A percentile compares a stretch with the other conserved stretches of the same genome.
phyloP scores from a whole-genome alignment of 257 asterid genomes.

The Solanum infundibuliforme region DNA sequence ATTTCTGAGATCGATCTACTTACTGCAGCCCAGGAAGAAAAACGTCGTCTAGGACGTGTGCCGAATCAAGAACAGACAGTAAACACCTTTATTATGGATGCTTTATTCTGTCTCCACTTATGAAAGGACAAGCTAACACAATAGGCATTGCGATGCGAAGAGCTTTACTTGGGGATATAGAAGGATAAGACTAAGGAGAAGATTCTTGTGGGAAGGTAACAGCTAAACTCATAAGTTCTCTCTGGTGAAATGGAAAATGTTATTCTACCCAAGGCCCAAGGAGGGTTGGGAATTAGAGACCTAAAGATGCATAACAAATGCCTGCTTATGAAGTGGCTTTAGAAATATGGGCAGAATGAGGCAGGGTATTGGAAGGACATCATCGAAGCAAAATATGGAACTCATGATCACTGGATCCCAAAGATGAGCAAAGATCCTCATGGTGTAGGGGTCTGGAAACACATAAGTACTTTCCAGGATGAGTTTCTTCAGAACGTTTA shows the following conservation, averaged over 20 bases:
- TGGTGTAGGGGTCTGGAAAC: not conserved
- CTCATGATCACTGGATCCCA: not conserved
- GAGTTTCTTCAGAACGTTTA: not conserved
- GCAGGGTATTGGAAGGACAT: not conserved
- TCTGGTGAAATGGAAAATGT: not conserved
- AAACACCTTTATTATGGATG: not conserved
- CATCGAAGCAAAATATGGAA: not conserved
- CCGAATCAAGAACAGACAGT: not conserved
- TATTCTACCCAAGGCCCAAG: not conserved
- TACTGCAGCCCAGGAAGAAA: not conserved
- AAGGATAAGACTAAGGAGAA: not conserved
- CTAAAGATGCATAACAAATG: not conserved
- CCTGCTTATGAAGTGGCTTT: not conserved
- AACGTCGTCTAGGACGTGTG: not conserved
- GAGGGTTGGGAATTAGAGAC: not conserved
- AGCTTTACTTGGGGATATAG: not conserved
- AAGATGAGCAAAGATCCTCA: not conserved
- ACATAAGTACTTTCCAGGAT: not conserved
- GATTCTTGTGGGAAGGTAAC: not conserved
- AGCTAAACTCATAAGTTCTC: not conserved
- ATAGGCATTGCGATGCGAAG: not conserved
- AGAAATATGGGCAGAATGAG: not conserved
- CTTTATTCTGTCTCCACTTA: not conserved
- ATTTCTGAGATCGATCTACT: not conserved
- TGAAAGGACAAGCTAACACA: not conserved